Percentiles rank a stretch among this genome's conserved stretches.
Conservation (phyloP, 2,329 filamentous ascomycete genomes). For the Phyllosticta paracitricarpa region DNA sequence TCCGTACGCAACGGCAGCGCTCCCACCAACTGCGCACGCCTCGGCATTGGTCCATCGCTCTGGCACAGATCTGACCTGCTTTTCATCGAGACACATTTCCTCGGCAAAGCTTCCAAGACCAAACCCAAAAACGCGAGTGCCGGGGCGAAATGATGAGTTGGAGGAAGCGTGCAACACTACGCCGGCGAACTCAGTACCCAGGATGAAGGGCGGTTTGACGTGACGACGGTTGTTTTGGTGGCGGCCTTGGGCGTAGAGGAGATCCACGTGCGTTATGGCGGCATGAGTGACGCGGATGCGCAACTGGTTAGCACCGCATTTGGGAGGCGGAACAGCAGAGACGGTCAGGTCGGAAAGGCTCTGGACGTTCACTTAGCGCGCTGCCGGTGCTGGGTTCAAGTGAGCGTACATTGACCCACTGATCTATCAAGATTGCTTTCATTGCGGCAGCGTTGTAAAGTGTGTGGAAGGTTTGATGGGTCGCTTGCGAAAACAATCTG, state of each 20-base stretch:
- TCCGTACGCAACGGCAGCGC: constrained; percentile 46
- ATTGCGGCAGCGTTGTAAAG: not conserved
- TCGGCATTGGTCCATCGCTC: constrained; percentile 35
- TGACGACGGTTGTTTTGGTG: constrained; percentile 53
- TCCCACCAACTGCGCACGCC: constrained; percentile 45
- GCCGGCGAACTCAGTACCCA: constrained; percentile 54
- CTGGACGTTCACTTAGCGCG: not conserved
- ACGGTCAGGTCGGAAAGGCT: not conserved
- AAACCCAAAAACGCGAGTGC: constrained; percentile 46
- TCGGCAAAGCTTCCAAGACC: constrained; percentile 44
- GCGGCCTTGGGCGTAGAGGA: constrained; percentile 48
- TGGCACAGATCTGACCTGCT: constrained; percentile 36
- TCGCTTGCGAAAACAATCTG: not conserved
- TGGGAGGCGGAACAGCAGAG: constrained; percentile 17
- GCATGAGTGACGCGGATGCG: constrained; percentile 42
- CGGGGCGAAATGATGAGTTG: constrained; percentile 29
- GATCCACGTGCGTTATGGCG: constrained; percentile 51
- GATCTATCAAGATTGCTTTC: not conserved
- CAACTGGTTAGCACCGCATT: constrained; percentile 30
- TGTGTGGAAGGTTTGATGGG: not conserved
- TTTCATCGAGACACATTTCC: constrained; percentile 35
- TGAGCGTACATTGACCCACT: not conserved
- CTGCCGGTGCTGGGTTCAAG: not conserved
- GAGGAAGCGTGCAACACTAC: constrained; percentile 34
- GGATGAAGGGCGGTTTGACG: constrained; percentile 46